Percentiles rank a stretch among this genome's conserved stretches.
Evolutionary conservation across 768 basidiomycete species (phyloP).

Genomic region (Panellus pusillus): DNA sequence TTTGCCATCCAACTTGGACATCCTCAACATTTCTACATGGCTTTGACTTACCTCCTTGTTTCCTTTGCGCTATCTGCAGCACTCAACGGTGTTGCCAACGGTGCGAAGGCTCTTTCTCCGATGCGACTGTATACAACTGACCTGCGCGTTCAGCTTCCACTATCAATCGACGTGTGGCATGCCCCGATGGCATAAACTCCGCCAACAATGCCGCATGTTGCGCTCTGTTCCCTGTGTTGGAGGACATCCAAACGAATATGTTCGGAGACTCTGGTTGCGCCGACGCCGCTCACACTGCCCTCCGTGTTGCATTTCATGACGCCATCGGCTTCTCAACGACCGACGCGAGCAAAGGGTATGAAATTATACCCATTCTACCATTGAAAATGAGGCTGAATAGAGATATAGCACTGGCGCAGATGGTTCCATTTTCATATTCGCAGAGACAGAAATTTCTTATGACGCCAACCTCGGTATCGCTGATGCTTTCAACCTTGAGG

Average conservation of each 20-base stretch:
- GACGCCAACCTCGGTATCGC: constrained; percentile 32
- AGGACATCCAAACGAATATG: constrained; percentile 4
- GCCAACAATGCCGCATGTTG: constrained; percentile 18
- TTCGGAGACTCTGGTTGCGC: neutral
- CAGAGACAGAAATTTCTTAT: constrained; percentile 29
- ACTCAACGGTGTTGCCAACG: no score
- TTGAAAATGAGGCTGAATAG: neutral
- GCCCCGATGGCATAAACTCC: constrained; percentile 16
- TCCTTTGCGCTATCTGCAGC: no score
- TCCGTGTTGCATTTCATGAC: constrained; percentile 8
- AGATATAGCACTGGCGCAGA: constrained; percentile 21
- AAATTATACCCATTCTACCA: neutral
- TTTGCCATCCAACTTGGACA: no score
- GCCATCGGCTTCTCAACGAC: constrained; percentile 9
- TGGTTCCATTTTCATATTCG: constrained; percentile 35
- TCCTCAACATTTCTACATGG: no score
- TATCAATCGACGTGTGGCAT: neutral
- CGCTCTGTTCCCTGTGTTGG: constrained; percentile 14
- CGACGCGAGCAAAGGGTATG: constrained; percentile 1
- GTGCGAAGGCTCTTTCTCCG: no score
- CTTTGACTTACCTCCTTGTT: no score
- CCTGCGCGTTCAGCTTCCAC: neutral
- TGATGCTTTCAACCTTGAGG: constrained; percentile 26
- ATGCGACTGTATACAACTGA: no score
- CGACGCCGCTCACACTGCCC: constrained; percentile 1